Base-by-base conservation (phyloP, 2,329 filamentous ascomycete species). In the Colletotrichum somersetense region DNA sequence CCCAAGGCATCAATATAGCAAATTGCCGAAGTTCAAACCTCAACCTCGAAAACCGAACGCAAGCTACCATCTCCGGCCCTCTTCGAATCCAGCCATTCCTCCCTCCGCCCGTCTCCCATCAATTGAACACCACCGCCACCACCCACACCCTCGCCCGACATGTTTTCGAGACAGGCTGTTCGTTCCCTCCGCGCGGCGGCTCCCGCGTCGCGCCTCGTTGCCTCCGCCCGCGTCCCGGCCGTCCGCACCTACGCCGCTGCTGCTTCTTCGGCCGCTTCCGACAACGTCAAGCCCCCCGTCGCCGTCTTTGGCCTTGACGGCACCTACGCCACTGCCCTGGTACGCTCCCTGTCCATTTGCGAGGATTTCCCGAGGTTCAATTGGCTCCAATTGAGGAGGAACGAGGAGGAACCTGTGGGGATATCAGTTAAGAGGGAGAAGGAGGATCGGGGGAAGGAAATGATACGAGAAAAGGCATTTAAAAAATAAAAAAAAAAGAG, bases 281-380 rank as follows among this genome's bases (percentile, higher is more conserved):
- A 90, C 82, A 90, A 91, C 74, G 85, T 91, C 83, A 95, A 93
- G 89, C 91, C 96, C 79, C 96, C 96, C 77, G 88, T 98, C 82
- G 90, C 95, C 79, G 90, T 99, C 81, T 99, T 94, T 86, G 96
- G 96, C 79, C 87, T 99, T 81, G 96, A 98, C 85, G 96, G 96
- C 85, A 98, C 96, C 83, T 99, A 99, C 87, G 96, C 96, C 83
- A 95, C 92, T 87, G 96, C 96, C 87, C 89, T 99, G 91, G 96
- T 99, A 96, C 84, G 94, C 77, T 30, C 10, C n/a, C 57, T 59
- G 11, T 5, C 12, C 50, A 44, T 30, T 56, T 23, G 42, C 30
- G 20, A 56, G n/a, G 26, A 33, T 53, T 65, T 44, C 56, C 67
- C 53, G 61, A 7, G n/a, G 52, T 53, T 61, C 53, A 68, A 68